Base-by-base conservation (phyloP, 176 grass and related monocot genomes). In the Zoysia pacifica region DNA sequence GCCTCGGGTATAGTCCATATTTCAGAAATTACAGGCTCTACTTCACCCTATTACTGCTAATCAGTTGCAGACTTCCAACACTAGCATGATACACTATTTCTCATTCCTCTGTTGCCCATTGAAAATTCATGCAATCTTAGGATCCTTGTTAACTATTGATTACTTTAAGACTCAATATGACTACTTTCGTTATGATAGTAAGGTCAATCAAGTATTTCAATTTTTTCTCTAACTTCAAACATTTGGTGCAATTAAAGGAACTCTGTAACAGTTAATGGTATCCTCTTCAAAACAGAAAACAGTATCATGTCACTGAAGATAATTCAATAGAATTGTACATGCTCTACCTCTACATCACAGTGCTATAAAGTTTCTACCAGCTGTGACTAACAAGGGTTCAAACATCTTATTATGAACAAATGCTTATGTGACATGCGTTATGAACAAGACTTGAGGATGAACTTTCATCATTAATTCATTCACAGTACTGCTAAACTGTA, bases 271-370 rank as follows among this genome's bases (percentile, higher is more conserved):
- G 5, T 35, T 59, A 48, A 16, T 18, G 49, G 49, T 5, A 20
- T 20, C 66, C 1, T 71, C 54, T 71, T 61, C 20, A 69, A 69
- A 69, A 35, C 18, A 28, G 28, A 28, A 28, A 28, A 28, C 19
- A 69, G 56, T 69, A 69, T 79, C 65, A 69, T 51, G 43, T 69
- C 65, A 80, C 13, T 59, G 65, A 12, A 69, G 28, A 69, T 19
- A 80, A 37, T 13, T 59, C 19, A 28, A 11, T 61, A 18, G 3
- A 48, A 48, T 38, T 48, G 46, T 60, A 60, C 52, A 69, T 38
- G 52, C 28, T 28, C 28, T 28, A 28, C 28, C 36, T 70, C 20
- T 35, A 48, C 18, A 71, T 62, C 19, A 77, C 60, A 77, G 48
- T 65, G 20, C 1, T 19, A 45, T 70, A 18, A 48, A 48, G 54